Evolutionary conservation across 2,329 filamentous ascomycete genomes (phyloP).

Genomic region (Hypoxylon sp.): DNA sequence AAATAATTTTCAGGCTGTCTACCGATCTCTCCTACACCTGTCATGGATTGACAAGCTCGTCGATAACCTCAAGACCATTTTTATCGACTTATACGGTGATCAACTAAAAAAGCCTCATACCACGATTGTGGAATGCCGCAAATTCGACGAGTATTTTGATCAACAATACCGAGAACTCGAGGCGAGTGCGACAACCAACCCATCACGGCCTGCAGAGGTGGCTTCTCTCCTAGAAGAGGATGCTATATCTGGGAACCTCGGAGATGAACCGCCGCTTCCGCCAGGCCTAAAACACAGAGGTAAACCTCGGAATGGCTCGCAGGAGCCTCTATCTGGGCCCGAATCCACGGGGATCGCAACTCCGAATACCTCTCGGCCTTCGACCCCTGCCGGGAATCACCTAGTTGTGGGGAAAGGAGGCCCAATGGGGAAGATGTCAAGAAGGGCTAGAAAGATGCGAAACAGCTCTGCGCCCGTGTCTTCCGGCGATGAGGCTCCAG

Average conservation of each 20-base stretch:
- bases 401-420: constrained; percentile 81
- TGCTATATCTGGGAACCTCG: constrained; percentile 55
- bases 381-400: constrained; percentile 77
- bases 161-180: constrained; percentile 89
- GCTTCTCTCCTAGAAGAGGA: constrained; percentile 56
- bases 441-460: constrained; percentile 79
- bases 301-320: constrained; percentile 55
- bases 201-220: constrained; percentile 49
- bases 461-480: constrained; percentile 78
- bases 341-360: constrained; percentile 80
- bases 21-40: constrained; percentile 93
- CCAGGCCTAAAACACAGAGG: constrained; percentile 61
- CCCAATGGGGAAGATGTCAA: constrained; percentile 82
- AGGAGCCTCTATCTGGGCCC: constrained; percentile 65
- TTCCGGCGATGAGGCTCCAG: constrained; percentile 84
- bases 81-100: constrained; percentile 89
- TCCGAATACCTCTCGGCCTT: constrained; percentile 83
- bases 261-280: constrained; percentile 59
- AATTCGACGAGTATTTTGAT: constrained; percentile 95
- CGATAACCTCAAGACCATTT: constrained; percentile 93
- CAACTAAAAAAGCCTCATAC: constrained; percentile 86
- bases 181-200: constrained; percentile 60
- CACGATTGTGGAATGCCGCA: constrained; percentile 81
- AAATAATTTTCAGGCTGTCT: constrained; percentile 79
- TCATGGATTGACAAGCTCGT: constrained; percentile 98